These are phyloP conservation scores for Xylaria acuta DNA, from an alignment of 495 filamentous ascomycete genomes.

Conservation along the genomic window DNA sequence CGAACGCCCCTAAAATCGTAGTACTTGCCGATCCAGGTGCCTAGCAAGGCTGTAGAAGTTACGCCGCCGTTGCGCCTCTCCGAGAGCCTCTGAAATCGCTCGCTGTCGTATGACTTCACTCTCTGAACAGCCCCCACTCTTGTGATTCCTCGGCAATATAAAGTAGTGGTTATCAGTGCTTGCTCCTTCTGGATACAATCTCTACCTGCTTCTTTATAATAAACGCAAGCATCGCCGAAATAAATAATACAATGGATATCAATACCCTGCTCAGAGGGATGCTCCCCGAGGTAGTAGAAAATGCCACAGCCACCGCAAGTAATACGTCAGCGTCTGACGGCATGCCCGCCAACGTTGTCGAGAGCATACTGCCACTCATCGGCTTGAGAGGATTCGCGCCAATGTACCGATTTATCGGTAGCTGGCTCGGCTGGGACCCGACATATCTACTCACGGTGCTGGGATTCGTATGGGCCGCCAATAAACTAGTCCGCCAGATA, in stretches of 20 bases:
- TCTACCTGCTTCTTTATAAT: neutral
- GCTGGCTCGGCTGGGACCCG: conserved; percentile 47
- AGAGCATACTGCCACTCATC: conserved; percentile 36
- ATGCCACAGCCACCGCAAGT: conserved; percentile 3
- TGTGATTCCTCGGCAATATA: neutral
- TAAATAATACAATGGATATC: conserved; percentile 14
- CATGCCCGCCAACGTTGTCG: conserved; percentile 33
- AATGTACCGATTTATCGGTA: conserved; percentile 37
- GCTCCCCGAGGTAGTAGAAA: conserved; percentile 17
- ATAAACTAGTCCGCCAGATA: conserved; percentile 43
- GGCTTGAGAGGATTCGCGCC: conserved; percentile 34
- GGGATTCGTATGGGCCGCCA: conserved; percentile 48
- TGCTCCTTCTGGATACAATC: neutral
- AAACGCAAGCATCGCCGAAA: neutral
- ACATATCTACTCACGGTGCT: conserved; percentile 42
- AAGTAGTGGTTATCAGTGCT: neutral
- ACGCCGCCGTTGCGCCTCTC: neutral
- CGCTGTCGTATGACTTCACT: neutral
- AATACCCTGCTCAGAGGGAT: conserved; percentile 1
- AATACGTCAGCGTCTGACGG: conserved; percentile 12
- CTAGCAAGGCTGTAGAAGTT: neutral
- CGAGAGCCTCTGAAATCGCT: neutral
- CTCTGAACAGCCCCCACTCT: neutral
- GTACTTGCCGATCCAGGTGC: neutral
- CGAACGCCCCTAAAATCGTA: neutral